phyloP scores from a whole-genome alignment of 257 asterid genomes.

The Solanum gandarillasii region DNA sequence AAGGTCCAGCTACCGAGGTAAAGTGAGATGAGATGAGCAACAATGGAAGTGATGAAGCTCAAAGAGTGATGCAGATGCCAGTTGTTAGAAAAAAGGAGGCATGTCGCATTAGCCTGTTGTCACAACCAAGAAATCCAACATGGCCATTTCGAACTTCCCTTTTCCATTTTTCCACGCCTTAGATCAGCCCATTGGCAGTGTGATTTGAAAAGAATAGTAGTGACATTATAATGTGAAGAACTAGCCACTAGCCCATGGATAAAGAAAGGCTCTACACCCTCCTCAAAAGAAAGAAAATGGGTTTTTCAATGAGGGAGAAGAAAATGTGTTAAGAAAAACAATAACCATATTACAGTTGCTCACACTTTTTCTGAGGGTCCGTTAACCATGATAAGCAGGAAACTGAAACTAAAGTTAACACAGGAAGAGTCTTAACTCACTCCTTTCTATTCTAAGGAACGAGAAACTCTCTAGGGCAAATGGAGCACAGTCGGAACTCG shows the following conservation, averaged over 20 bases:
- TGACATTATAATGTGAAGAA: not conserved
- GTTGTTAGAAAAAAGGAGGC: not conserved
- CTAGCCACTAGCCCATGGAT: not conserved
- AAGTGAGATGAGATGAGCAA: not conserved
- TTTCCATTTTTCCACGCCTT: not conserved
- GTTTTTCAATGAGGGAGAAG: not conserved
- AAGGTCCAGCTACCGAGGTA: not conserved
- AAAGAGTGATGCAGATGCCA: too few species aligned
- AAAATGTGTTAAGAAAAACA: not conserved
- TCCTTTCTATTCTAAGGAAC: not conserved
- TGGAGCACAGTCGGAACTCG: not conserved
- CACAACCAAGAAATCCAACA: not conserved
- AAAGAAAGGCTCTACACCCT: not conserved
- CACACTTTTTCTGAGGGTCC: not conserved
- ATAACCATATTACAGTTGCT: not conserved
- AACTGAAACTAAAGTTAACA: not conserved
- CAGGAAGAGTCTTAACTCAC: not conserved
- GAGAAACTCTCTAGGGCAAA: not conserved
- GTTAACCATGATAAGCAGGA: not conserved
- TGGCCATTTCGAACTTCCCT: not conserved
- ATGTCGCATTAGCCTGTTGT: not conserved
- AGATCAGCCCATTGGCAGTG: not conserved
- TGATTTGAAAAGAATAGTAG: not conserved
- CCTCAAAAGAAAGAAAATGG: not conserved
- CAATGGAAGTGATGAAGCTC: not conserved